Evolutionary conservation across 305 asterid genomes (phyloP).

Genomic region (Fraxinus nigra): DNA sequence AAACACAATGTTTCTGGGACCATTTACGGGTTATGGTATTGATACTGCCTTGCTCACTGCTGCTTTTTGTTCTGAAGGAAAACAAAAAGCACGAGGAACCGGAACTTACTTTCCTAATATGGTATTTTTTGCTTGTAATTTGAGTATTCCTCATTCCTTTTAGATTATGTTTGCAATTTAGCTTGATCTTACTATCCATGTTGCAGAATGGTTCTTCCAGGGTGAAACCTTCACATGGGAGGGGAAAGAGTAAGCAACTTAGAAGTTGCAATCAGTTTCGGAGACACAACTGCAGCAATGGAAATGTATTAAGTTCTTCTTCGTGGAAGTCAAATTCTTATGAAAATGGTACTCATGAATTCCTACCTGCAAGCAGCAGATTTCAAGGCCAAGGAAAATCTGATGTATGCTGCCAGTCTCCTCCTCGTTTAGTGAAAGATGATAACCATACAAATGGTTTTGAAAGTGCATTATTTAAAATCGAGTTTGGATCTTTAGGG

Average conservation of each 20-base stretch:
- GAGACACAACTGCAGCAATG: slow-evolving; percentile 28
- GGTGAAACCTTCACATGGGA: slow-evolving; percentile 39
- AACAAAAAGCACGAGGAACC: slow-evolving; percentile 46
- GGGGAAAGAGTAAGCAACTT: slow-evolving; percentile 31
- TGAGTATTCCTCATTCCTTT: neutral
- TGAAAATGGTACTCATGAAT: slow-evolving; percentile 32
- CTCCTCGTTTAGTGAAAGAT: slow-evolving; percentile 22
- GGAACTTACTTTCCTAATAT: slow-evolving; percentile 54
- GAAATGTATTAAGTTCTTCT: slow-evolving; percentile 26
- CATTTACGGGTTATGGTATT: slow-evolving; percentile 20
- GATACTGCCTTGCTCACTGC: slow-evolving; percentile 29
- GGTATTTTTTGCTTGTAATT: slow-evolving; percentile 37
- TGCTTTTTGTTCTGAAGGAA: slow-evolving; percentile 38
- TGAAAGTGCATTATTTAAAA: slow-evolving; percentile 28
- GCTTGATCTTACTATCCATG: slow-evolving; percentile 11
- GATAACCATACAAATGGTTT: slow-evolving; percentile 29
- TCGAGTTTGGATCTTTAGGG: slow-evolving; percentile 82
- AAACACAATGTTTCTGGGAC: slow-evolving; percentile 25
- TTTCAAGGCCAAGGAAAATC: slow-evolving; percentile 35
- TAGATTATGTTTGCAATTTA: neutral
- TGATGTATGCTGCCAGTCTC: slow-evolving; percentile 32
- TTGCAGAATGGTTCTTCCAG: slow-evolving; percentile 45
- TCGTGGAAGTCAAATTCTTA: slow-evolving; percentile 22
- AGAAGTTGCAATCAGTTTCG: slow-evolving; percentile 28
- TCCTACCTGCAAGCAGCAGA: slow-evolving; percentile 23